These are phyloP conservation scores for Malassezia cuniculi DNA, from an alignment of 1,284 basidiomycete species.

Conservation along the genomic window DNA sequence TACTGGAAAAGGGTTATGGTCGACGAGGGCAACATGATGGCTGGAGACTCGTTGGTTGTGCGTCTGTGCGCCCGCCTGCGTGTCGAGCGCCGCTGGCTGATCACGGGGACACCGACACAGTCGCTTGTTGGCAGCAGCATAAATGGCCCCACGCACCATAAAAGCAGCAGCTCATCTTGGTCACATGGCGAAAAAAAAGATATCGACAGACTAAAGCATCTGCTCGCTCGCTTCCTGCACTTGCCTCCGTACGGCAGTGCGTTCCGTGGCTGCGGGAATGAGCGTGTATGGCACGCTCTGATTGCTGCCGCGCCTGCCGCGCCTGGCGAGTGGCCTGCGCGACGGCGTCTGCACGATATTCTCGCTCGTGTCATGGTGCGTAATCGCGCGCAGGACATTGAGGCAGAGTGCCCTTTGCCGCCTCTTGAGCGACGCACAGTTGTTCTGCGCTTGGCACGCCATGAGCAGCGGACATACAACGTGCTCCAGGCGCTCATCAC, in stretches of 20 bases:
- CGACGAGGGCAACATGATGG: conserved; percentile 18
- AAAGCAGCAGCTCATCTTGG: conserved; percentile 2
- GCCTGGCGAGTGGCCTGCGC: conserved; percentile 6
- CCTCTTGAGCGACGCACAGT: conserved; percentile 9
- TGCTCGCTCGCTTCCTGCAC: conserved; percentile 15
- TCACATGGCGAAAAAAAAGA: conserved; percentile 14
- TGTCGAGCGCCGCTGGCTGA: conserved; percentile 20
- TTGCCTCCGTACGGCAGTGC: conserved; percentile 6
- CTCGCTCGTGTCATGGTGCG: conserved; percentile 16
- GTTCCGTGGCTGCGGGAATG: background rate
- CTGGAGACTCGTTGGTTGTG: conserved; percentile 16
- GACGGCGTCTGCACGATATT: conserved; percentile 11
- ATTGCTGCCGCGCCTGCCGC: conserved; percentile 1
- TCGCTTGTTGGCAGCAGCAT: conserved; percentile 6
- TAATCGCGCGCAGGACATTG: conserved; percentile 16
- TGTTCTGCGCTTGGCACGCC: background rate
- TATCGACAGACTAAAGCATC: conserved; percentile 12
- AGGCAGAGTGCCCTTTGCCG: conserved; percentile 15
- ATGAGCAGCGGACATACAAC: conserved; percentile 17
- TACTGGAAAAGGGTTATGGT: conserved; percentile 17
- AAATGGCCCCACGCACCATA: background rate
- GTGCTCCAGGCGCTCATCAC: conserved; percentile 13
- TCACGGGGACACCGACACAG: conserved; percentile 18
- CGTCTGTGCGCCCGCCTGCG: conserved; percentile 10
- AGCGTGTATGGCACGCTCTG: conserved; percentile 14